Evolutionary conservation across 306 rosid genomes (phyloP).

Genomic region (Gastrolobium villosum): DNA sequence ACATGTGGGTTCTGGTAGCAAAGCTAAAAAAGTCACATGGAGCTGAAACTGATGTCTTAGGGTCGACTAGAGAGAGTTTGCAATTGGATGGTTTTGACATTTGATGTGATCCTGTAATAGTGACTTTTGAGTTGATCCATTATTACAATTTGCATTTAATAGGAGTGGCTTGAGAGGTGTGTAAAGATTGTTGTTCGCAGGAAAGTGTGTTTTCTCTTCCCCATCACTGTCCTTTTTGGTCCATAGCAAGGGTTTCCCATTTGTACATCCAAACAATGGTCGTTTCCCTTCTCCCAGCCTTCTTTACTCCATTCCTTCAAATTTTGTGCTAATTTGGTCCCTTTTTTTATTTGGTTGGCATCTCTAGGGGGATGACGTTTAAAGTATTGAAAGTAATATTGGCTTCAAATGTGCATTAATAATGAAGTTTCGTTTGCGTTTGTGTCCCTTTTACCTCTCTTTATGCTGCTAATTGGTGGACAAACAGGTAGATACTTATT

Average conservation of each 20-base stretch:
- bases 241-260: conserved; percentile 40
- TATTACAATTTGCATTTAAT: conserved; percentile 44
- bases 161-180: conserved; percentile 63
- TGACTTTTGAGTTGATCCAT: conserved; percentile 56
- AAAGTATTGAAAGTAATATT: conserved; percentile 32
- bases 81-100: conserved; percentile 62
- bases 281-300: conserved; percentile 35
- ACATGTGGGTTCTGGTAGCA: conserved; percentile 99
- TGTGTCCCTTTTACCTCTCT: neutral
- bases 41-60: conserved; percentile 73
- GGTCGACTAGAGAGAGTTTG: conserved; percentile 61
- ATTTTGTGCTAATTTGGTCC: conserved; percentile 29
- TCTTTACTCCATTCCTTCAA: conserved; percentile 26
- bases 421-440: neutral
- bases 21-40: conserved; percentile 86
- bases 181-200: conserved; percentile 51
- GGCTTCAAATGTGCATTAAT: conserved; percentile 35
- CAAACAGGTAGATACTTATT: neutral
- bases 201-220: conserved; percentile 51
- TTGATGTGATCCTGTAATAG: conserved; percentile 57
- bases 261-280: conserved; percentile 52
- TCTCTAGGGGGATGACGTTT: neutral
- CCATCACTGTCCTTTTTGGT: conserved; percentile 42
- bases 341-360: conserved; percentile 23
- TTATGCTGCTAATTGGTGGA: neutral